Base-by-base conservation (phyloP, 805 yeast species). In the Dipodascus albidus region DNA sequence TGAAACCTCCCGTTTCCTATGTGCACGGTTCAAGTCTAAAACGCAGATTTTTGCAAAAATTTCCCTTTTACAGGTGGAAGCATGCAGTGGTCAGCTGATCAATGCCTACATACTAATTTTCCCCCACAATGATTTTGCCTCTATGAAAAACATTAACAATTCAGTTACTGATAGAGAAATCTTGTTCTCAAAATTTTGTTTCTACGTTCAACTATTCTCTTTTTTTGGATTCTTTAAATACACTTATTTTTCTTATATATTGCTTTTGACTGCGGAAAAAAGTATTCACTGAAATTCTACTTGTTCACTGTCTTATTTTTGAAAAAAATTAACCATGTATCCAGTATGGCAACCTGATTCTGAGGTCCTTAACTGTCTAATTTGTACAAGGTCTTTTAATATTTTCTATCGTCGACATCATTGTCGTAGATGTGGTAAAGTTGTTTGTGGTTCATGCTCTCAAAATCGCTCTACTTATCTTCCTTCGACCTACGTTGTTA, bases 401-500 rank as follows among this genome's bases (percentile, higher is more conserved):
- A 67, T 86, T 54, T 81, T 84, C 65, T 77, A 72, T 63, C 74
- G 96, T 54, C 75, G 89, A 53, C 96, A 87, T 68, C 96, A 87
- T 65, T 87, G 96, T 66, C 67, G 74, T 14, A 67, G 69, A 54
- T 87, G 96, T 69, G 96, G 96, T 2, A 72, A 80, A 33, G 83
- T 88, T 0, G 86, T 83, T 17, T 87, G 96, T 67, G 83, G 80
- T 27, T 61, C 64, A 42, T 87, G 96, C 62, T 81, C 91, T 3
- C 64, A 70, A 6, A 72, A 77, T 21, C 66, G 68, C 47, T 73
- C 79, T 3, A 70, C 74, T 33, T 85, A 82, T 63, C 72, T 81
- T 48, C 79, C 85, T 9, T 75, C 78, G 47, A 78, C 85, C 0
- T 72, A 75, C 57, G 79, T 83, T 6, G 83, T 80, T 2, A 67